Evolutionary conservation across 2,329 filamentous ascomycete genomes (phyloP).

Genomic region (Colletotrichum orbiculare): DNA sequence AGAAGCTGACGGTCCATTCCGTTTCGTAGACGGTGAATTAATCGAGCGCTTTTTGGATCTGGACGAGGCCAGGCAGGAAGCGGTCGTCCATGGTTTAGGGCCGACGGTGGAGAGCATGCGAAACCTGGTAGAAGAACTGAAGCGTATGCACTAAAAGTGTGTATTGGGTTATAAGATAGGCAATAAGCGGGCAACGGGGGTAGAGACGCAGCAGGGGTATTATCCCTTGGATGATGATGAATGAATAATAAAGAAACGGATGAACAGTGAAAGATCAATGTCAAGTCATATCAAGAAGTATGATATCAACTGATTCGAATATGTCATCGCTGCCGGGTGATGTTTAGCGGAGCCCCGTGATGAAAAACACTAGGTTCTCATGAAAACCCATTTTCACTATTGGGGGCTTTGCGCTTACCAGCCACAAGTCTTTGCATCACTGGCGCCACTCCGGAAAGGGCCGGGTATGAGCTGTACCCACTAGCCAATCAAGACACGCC

Average conservation of each 20-base stretch:
- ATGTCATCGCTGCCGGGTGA: not conserved
- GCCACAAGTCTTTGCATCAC: slow-evolving; percentile 9
- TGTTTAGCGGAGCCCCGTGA: not conserved
- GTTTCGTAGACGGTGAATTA: slow-evolving; percentile 93
- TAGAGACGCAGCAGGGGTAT: not conserved
- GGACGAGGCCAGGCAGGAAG: slow-evolving; percentile 65
- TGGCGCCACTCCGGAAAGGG: slow-evolving; percentile 36
- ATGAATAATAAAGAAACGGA: not conserved
- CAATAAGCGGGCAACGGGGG: slow-evolving; percentile 5
- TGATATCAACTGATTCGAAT: not conserved
- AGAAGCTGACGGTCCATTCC: slow-evolving; percentile 78
- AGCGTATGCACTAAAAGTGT: slow-evolving; percentile 66
- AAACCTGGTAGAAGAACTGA: slow-evolving; percentile 70
- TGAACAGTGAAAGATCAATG: too few relatives aligned
- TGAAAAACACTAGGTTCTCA: not conserved
- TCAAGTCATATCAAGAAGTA: too few relatives aligned
- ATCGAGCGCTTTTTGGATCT: slow-evolving; percentile 86
- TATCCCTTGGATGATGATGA: not conserved
- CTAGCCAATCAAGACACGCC: slow-evolving; percentile 56
- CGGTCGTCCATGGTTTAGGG: slow-evolving; percentile 65
- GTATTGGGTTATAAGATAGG: slow-evolving; percentile 19
- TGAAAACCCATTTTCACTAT: not conserved
- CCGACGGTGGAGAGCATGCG: slow-evolving; percentile 72
- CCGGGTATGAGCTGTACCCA: slow-evolving; percentile 35
- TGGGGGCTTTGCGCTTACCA: slow-evolving; percentile 29